Base-by-base conservation (phyloP, 1,139 yeast genomes). In the Eremothecium gossypii region DNA sequence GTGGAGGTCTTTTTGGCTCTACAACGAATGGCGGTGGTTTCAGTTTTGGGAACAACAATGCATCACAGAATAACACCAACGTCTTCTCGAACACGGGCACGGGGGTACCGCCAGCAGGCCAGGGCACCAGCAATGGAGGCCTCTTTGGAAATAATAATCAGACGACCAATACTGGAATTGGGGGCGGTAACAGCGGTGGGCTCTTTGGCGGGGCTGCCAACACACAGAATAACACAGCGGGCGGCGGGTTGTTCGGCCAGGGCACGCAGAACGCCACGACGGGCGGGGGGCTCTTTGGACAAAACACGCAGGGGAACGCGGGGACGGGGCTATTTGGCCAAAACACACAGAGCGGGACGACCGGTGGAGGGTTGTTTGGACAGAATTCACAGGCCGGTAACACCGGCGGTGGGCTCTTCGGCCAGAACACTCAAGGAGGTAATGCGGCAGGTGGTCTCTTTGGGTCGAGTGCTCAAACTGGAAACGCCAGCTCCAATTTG, bases 361-460 rank as follows among this genome's bases (percentile, higher is more conserved):
- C 51, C 4, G 42, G 53, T 8, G 61, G 63, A 23, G 66, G 67
- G 9, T 46, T 61, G 26, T 66, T 65, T 55, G 69, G 70, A n/a
- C 51, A 53, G 41, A 58, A 43, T 39, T 52, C 46, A 45, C 47
- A 41, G 33, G 32, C 41, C 36, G 41, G 52, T 11, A 20, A 23
- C 10, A 41, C 49, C 6, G 27, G 50, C 32, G 60, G 60, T 14
- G 63, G 67, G 4, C 49, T 64, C 8, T 65, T 65, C 52, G 69
- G 68, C 13, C 48, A 47, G 33, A 43, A 39, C 30, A 41, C 33
- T 27, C 39, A 30, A 28, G 7, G 6, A 12, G 13, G 39, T 13
- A 31, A 34, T 12, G 20, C 27, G 17, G 20, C 34, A 11, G 17
- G 17, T 7, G 49, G 52, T 3, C 41, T 47, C 9, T 53, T 53